Conservation (phyloP, 2,329 filamentous ascomycete species). For the Microsporum audouinii region DNA sequence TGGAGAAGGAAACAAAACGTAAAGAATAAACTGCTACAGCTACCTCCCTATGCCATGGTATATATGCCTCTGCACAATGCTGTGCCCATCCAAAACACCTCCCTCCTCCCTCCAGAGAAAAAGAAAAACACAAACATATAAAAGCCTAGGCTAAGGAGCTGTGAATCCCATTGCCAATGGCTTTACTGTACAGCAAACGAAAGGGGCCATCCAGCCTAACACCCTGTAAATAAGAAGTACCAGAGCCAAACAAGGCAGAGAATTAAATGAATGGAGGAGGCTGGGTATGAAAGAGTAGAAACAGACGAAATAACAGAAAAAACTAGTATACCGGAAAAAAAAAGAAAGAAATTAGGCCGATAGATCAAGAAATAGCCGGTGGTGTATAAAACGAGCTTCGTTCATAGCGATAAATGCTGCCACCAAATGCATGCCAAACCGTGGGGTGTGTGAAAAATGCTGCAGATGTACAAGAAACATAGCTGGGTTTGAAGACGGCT, state of each 20-base stretch:
- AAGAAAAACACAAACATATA: background rate
- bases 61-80: background rate
- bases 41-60: background rate
- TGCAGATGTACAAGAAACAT: background rate
- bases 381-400: background rate
- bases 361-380: background rate
- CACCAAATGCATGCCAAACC: background rate
- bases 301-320: background rate
- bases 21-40: background rate
- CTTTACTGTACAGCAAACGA: background rate
- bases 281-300: background rate
- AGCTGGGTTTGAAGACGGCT: background rate
- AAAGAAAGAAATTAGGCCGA: background rate
- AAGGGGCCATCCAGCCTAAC: background rate
- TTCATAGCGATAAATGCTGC: background rate
- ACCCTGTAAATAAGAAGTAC: background rate
- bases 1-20: background rate
- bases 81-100: background rate
- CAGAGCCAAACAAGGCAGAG: background rate
- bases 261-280: background rate
- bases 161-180: background rate
- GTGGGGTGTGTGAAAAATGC: background rate
- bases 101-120: background rate
- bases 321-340: background rate
- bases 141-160: background rate